Evolutionary conservation across 129 eudicot species (phyloP), one percentile per base, ranked within the genome.

Genomic region (Ambrosia artemisiifolia): DNA sequence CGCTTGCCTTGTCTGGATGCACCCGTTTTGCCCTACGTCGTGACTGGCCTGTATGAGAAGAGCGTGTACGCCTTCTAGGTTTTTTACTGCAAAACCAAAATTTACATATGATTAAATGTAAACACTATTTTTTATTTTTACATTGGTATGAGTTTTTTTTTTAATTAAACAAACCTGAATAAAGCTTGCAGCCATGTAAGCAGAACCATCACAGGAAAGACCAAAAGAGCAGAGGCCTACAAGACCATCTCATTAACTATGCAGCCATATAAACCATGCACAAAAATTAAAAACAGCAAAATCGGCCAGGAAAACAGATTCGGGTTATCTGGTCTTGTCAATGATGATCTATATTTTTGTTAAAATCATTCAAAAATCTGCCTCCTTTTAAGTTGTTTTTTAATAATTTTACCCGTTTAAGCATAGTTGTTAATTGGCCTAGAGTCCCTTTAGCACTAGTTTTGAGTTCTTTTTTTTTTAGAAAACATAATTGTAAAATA

Each of bases 181-280:
- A 83, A 46, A 44, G 79, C 59, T 35, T 89, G 83, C 66, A 72
- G 70, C 72, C 74, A 49, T 36, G 78, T 76, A 62, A 79, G 74
- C 62, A 87, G 57, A 71, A 85, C 4, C 71, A 90, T 79, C 72
- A 85, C 80, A 7, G 96, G 96, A 24, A 90, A 75, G 65, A 82
- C 84, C 81, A 87, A 82, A 47, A 87, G 17, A 19, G 87, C 88
- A 56, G 96, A 90, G 69, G 96, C 96, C 96, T 90, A 59, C 60
- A 83, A 11, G 11, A 65, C 17, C 35, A 67, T 63, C 38, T 70
- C 12, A 1, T 73, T 40, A 75, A 34, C 2, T 20, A 71, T 63
- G 56, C 28, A 71, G 11, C 61, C 13, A 74, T 24, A 63, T 62
- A 35, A 36, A 48, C 38, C n/a, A 53, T 20, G 48, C 61, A 63